Base-by-base conservation (phyloP, 495 filamentous ascomycete genomes). In the Neurospora intermedia region DNA sequence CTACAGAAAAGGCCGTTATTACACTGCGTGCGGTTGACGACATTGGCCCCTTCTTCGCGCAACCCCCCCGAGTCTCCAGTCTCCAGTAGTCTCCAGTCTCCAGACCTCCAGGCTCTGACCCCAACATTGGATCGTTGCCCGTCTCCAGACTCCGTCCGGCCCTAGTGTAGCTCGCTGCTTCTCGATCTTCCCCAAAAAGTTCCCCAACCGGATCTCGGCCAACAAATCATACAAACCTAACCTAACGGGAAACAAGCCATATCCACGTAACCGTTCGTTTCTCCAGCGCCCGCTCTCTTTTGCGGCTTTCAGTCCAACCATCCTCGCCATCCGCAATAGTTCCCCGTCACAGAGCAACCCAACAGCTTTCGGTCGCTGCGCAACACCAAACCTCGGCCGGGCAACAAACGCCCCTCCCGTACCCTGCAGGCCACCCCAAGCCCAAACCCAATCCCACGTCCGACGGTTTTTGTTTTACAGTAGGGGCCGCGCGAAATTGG, bases 181-280 rank as follows among this genome's bases (percentile, higher is more conserved):
- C 54, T 66, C 54, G 54, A 66, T 66, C 54, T 62, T 66, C 54
- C 54, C 54, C 54, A 66, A 66, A 66, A 66, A 66, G 54, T 66
- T 66, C 54, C 54, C 54, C 54, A 66, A 35, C 54, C 54, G 27
- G 27, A 66, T 66, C 54, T 66, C 54, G 54, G 54, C 54, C 54
- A 66, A 66, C 54, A 66, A 62, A 62, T 62, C 48, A 59, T 62
- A 62, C 54, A 62, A 62, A 62, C 54, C 54, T 35, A 66, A 66
- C 54, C 54, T 35, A 66, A 66, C 54, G 54, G 54, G 54, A 66
- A 35, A 35, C 54, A 66, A 66, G 54, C 54, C 54, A 35, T 66
- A 66, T 66, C 27, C 54, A 66, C 54, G 31, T 38, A 66, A 35
- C 27, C 27, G 27, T 66, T 35, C 27, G 54, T 35, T 66, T 62